Conservation (phyloP, 345 rosid genomes). For the Corchorus capsularis region DNA sequence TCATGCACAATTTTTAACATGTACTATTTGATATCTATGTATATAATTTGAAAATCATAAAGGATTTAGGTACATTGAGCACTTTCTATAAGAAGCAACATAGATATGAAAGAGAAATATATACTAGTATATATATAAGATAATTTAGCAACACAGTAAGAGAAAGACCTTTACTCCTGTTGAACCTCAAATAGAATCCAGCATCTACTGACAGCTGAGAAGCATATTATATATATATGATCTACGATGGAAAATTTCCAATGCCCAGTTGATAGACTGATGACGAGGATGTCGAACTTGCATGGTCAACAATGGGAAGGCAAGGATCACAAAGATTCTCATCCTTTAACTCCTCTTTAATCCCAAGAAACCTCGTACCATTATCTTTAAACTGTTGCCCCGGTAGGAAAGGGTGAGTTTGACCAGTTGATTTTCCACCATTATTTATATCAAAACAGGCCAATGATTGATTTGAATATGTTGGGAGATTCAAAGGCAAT, state of each 20-base stretch:
- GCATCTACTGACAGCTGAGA: background rate
- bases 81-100: background rate
- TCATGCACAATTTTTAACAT: conserved; percentile 13
- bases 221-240: background rate
- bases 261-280: conserved; percentile 38
- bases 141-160: background rate
- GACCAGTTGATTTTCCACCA: conserved; percentile 25
- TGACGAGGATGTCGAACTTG: conserved; percentile 29
- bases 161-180: conserved; percentile 10
- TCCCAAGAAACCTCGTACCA: conserved; percentile 33
- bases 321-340: conserved; percentile 39
- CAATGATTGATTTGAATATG: conserved; percentile 33
- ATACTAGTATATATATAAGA: background rate
- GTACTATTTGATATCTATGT: background rate
- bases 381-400: conserved; percentile 40
- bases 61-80: background rate
- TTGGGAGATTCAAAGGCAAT: conserved; percentile 36
- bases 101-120: background rate
- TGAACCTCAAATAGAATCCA: conserved; percentile 6
- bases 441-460: conserved; percentile 29
- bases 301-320: conserved; percentile 36
- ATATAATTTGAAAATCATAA: conserved; percentile 8
- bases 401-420: conserved; percentile 34
- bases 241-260: conserved; percentile 35
- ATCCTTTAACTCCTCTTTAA: conserved; percentile 52